These are phyloP conservation scores for Cucumis sativus DNA, from an alignment of 306 rosid genomes.

Conservation along the genomic window Cucumber_9930_V3 NC_026657.2:512501-513000, in stretches of 20 bases:
- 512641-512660: background rate
- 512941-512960: slow-evolving; percentile 20
- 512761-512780: background rate
- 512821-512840: slow-evolving; percentile 28
- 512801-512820: slow-evolving; percentile 28
- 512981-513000: slow-evolving; percentile 5
- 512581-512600: background rate
- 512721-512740: background rate
- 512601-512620: background rate
- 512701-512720: background rate
- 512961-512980: slow-evolving; percentile 17
- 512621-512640: background rate
- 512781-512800: slow-evolving; percentile 26
- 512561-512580: background rate
- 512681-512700: background rate
- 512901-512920: slow-evolving; percentile 16
- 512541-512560: too few species aligned
- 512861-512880: slow-evolving; percentile 11
- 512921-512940: slow-evolving; percentile 15
- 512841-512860: slow-evolving; percentile 1
- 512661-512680: background rate
- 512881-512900: slow-evolving; percentile 1
- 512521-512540: too few species aligned
- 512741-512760: background rate
- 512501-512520: too few species aligned